Conservation (phyloP, 75 land plant genomes). For the Cunninghamia lanceolata region DNA sequence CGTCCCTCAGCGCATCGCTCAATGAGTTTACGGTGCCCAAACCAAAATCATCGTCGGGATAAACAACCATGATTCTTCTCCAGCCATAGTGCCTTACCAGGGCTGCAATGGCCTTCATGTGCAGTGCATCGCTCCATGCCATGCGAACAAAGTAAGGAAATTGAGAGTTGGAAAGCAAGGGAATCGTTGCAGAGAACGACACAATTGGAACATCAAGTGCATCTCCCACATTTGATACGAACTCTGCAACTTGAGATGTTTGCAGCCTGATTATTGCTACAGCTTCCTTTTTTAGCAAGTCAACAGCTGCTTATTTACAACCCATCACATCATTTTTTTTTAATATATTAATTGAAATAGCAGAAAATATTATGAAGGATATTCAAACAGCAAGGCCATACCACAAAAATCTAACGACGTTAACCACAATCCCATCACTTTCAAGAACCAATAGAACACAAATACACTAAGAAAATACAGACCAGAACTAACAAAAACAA, state of each 20-base stretch:
- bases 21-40: conserved; percentile 6
- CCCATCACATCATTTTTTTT: too few relatives aligned
- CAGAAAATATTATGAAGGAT: too few relatives aligned
- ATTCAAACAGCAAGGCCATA: too few relatives aligned
- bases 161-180: conserved; percentile 6
- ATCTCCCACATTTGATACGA: conserved; percentile 10
- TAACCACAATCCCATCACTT: too few relatives aligned
- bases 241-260: neutral
- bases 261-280: conserved; percentile 18
- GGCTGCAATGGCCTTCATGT: conserved; percentile 34
- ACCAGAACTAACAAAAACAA: too few relatives aligned
- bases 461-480: too few relatives aligned
- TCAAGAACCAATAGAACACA: too few relatives aligned
- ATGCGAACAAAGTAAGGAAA: too few relatives aligned
- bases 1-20: conserved; percentile 15
- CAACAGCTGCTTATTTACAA: conserved; percentile 7
- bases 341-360: too few relatives aligned
- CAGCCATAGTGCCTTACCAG: too few relatives aligned
- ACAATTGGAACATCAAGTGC: conserved; percentile 12
- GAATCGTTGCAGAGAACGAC: conserved; percentile 16
- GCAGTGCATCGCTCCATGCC: conserved; percentile 27
- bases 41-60: conserved; percentile 28
- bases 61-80: conserved; percentile 29
- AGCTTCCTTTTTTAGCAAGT: conserved; percentile 7
- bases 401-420: too few relatives aligned